These are phyloP conservation scores for Phytophthora hibernalis DNA, from an alignment of 352 stramenopile species.

Conservation along the genomic window DNA sequence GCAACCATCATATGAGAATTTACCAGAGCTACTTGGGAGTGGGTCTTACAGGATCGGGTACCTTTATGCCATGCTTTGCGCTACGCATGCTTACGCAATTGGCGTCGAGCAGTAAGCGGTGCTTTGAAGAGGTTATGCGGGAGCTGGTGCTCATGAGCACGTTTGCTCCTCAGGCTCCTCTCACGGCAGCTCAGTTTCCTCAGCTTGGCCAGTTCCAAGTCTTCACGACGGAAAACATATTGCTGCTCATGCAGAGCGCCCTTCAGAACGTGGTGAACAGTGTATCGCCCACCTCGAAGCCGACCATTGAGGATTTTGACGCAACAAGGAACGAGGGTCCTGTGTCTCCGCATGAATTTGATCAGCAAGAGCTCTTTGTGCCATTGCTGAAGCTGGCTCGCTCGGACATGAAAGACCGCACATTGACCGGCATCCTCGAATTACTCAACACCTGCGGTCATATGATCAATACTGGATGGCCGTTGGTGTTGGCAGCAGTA, in stretches of 20 bases:
- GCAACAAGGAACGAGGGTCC: constrained; percentile 39
- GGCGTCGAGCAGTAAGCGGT: constrained; percentile 70
- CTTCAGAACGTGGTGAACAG: constrained; percentile 72
- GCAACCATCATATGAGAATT: constrained; percentile 76
- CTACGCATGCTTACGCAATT: constrained; percentile 86
- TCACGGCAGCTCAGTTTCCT: constrained; percentile 55
- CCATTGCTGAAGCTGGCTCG: constrained; percentile 65
- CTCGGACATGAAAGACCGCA: constrained; percentile 82
- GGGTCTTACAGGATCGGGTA: constrained; percentile 58
- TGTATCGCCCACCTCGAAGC: constrained; percentile 54
- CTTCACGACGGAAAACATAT: constrained; percentile 80
- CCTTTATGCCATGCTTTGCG: constrained; percentile 77
- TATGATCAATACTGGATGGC: constrained; percentile 75
- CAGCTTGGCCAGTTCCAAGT: constrained; percentile 77
- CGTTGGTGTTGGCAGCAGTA: constrained; percentile 69
- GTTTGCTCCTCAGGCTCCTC: constrained; percentile 51
- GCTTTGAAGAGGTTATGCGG: constrained; percentile 80
- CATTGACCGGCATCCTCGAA: constrained; percentile 74
- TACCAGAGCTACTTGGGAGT: constrained; percentile 85
- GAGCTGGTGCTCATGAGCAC: constrained; percentile 79
- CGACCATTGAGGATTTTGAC: constrained; percentile 57
- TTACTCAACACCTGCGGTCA: constrained; percentile 82
- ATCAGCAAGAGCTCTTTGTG: constrained; percentile 76
- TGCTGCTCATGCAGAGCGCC: constrained; percentile 81
- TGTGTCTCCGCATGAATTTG: constrained; percentile 56